Evolutionary conservation across 305 asterid genomes (phyloP).

Genomic region (Nicotiana rustica): DNA sequence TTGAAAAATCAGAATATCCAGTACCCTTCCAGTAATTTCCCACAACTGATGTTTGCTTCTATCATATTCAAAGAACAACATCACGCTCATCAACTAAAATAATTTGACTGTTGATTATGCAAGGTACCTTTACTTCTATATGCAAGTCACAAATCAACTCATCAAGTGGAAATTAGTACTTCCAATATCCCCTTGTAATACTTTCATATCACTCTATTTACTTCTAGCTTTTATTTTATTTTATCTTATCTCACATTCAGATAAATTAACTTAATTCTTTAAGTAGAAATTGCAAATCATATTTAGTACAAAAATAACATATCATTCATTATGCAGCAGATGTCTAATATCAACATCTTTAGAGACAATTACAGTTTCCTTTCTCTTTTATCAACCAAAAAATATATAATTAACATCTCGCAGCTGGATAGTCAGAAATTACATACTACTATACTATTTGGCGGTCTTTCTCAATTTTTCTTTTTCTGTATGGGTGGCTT

Average conservation of each 20-base stretch:
- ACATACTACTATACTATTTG: not conserved
- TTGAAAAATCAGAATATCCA: not conserved
- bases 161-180: no score
- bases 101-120: not conserved
- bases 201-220: not conserved
- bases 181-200: not conserved
- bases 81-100: conserved; percentile 18
- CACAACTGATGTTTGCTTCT: not conserved
- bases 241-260: no score
- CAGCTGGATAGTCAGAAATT: conserved; percentile 9
- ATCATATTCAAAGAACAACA: not conserved
- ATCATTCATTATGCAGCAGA: not conserved
- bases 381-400: not conserved
- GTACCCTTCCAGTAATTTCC: not conserved
- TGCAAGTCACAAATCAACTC: not conserved
- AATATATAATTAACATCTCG: not conserved
- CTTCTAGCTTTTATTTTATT: not conserved
- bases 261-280: not conserved
- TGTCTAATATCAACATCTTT: not conserved
- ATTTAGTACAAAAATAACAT: not conserved
- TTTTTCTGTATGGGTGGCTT: not conserved
- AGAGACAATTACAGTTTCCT: not conserved
- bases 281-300: not conserved
- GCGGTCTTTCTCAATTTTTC: not conserved
- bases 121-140: conserved; percentile 1